Evolutionary conservation across 441 rosid genomes (phyloP).

Genomic region (Aleurites moluccanus): DNA sequence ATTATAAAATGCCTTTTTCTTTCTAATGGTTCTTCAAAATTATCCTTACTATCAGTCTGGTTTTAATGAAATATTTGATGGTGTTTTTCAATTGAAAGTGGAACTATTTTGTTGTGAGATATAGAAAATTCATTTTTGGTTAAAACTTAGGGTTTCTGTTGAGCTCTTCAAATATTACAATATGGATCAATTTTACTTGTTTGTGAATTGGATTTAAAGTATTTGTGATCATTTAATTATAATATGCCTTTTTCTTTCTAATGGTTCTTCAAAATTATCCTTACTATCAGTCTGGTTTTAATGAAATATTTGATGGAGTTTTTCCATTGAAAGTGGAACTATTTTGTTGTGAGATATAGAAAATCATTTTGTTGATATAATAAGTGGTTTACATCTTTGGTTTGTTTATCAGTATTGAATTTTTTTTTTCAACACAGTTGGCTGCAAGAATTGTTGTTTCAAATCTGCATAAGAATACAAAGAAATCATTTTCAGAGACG

Average conservation of each 20-base stretch:
- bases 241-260: background rate
- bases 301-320: background rate
- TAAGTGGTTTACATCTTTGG: background rate
- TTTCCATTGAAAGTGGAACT: background rate
- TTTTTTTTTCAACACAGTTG: constrained; percentile 45
- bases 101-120: background rate
- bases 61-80: background rate
- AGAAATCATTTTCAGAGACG: constrained; percentile 87
- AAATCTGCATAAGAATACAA: constrained; percentile 85
- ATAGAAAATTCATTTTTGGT: no score
- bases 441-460: constrained; percentile 94
- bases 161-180: no score
- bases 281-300: background rate
- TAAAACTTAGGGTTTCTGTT: background rate
- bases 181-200: no score
- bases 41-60: background rate
- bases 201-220: no score
- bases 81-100: background rate
- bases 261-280: background rate
- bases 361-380: background rate
- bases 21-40: background rate
- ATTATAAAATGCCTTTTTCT: background rate
- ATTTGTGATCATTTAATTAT: background rate
- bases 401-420: background rate
- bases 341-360: background rate